phyloP scores from a whole-genome alignment of 768 basidiomycete genomes.

The Mycena sanguinolenta region DNA sequence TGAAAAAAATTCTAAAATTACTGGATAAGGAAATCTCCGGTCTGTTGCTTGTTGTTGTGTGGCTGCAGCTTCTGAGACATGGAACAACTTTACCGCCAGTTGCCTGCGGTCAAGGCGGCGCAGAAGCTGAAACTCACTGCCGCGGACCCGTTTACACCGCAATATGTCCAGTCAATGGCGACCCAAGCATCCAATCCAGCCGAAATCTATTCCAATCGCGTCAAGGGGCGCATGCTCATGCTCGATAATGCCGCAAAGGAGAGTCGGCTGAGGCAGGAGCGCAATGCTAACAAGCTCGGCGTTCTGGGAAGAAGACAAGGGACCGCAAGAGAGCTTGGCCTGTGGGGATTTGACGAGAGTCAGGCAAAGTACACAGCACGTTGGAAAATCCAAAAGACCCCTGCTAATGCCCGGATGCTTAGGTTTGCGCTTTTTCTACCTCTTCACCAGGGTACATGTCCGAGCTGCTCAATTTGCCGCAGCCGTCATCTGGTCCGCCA shows the following conservation, averaged over 20 bases:
- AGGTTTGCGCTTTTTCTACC: slow-evolving; percentile 83
- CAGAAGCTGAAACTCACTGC: slow-evolving; percentile 52
- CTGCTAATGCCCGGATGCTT: slow-evolving; percentile 5
- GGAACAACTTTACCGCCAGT: slow-evolving; percentile 24
- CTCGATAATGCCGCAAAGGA: slow-evolving; percentile 78
- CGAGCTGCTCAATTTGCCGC: slow-evolving; percentile 76
- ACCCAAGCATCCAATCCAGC: slow-evolving; percentile 67
- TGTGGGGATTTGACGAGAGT: slow-evolving; percentile 74
- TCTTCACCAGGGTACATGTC: slow-evolving; percentile 89
- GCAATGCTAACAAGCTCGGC: slow-evolving; percentile 61
- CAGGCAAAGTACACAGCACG: slow-evolving; percentile 67
- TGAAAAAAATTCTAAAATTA: too few species aligned
- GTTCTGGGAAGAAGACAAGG: slow-evolving; percentile 63
- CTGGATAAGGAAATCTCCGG: too few species aligned
- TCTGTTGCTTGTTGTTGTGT: too few species aligned
- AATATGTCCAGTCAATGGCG: slow-evolving; percentile 70
- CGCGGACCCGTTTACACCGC: slow-evolving; percentile 70
- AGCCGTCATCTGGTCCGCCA: slow-evolving; percentile 45
- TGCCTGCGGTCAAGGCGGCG: slow-evolving; percentile 26
- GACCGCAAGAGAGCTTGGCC: slow-evolving; percentile 63
- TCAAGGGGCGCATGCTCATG: slow-evolving; percentile 75
- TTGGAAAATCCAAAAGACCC: neutral
- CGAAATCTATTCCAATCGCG: slow-evolving; percentile 71
- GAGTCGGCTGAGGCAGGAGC: slow-evolving; percentile 66
- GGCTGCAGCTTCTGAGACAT: too few species aligned